Base-by-base conservation (phyloP, 257 asterid species). In the Scutellaria galericulata region DNA sequence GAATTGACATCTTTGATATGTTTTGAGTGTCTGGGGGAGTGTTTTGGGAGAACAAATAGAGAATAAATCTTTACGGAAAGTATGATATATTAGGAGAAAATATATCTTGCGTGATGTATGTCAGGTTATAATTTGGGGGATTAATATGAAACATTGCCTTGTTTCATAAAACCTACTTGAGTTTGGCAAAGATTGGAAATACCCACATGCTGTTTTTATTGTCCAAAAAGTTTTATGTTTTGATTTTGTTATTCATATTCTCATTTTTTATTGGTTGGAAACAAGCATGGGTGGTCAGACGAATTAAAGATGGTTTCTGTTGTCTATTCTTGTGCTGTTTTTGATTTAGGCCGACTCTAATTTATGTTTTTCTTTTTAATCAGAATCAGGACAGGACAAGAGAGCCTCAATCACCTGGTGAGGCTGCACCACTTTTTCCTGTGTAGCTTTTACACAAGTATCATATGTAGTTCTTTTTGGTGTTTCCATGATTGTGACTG, bases 341-440 rank as follows among this genome's bases (percentile, higher is more conserved):
- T 27, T 18, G 39, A 57, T 45, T 59, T 44, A 45, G 40, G 59
- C 51, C 11, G 46, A 66, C 18, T 46, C 53, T 60, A 51, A 58
- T 50, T 75, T 79, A 15, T 62, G 12, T 37, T 75, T 45, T 55
- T 61, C 9, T 54, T 57, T 24, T 57, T 41, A 72, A 60, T 64
- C 83, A 88, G 90, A 83, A 67, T 27, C 74, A 75, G 64, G 88
- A 71, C 51, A 37, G 71, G 78, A 73, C 77, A 57, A 79, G 66
- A 35, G 86, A 79, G 72, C 76, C 75, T 24, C 83, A 79, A 58
- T 70, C 72, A 5, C 78, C 65, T 58, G 94, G 94, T 88, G 79
- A 52, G 85, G 27, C 70, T 73, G 42, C 31, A n/a, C 61, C 67
- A 7, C 70, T 48, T 71, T 64, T 66, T 56, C 44, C 40, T 27